phyloP scores from a whole-genome alignment of 768 basidiomycete species.

The Kwoniella dejecticola region DNA sequence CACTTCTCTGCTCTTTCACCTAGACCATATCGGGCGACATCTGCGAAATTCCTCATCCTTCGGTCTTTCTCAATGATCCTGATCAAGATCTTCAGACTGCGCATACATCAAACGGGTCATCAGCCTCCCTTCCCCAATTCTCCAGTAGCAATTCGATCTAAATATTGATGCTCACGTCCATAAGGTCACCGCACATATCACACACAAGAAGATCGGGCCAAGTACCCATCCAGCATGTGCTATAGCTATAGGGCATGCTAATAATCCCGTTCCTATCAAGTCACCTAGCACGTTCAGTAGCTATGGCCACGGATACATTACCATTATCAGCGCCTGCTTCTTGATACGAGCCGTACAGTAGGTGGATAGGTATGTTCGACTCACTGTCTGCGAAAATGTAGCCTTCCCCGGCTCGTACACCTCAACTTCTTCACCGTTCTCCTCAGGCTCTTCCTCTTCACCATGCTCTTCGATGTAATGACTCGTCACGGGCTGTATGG shows the following conservation, averaged over 20 bases:
- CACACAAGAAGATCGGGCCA: constrained; percentile 36
- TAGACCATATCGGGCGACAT: constrained; percentile 43
- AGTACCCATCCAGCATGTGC: constrained; percentile 50
- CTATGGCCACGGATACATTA: constrained; percentile 19
- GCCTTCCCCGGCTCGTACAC: constrained; percentile 40
- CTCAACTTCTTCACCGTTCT: constrained; percentile 40
- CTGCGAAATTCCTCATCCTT: constrained; percentile 44
- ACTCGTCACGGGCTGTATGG: background rate
- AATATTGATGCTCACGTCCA: constrained; percentile 49
- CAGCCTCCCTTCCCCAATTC: too few relatives aligned
- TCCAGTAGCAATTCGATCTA: too few relatives aligned
- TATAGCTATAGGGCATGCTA: constrained; percentile 47
- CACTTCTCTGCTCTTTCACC: constrained; percentile 34
- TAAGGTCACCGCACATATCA: constrained; percentile 35
- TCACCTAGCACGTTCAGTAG: constrained; percentile 46
- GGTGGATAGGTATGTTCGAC: constrained; percentile 7
- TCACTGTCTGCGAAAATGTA: constrained; percentile 46
- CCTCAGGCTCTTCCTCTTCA: constrained; percentile 8
- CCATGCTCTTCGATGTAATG: background rate
- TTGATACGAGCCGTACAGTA: background rate
- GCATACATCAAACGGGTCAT: too few relatives aligned
- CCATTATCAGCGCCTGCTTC: background rate
- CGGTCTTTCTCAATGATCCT: constrained; percentile 48
- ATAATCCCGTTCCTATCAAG: constrained; percentile 46
- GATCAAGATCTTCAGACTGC: constrained; percentile 45